Percentiles rank a stretch among this genome's conserved stretches.
Evolutionary conservation across 805 yeast species (phyloP).

Genomic region (Zygotorulaspora danielsina): DNA sequence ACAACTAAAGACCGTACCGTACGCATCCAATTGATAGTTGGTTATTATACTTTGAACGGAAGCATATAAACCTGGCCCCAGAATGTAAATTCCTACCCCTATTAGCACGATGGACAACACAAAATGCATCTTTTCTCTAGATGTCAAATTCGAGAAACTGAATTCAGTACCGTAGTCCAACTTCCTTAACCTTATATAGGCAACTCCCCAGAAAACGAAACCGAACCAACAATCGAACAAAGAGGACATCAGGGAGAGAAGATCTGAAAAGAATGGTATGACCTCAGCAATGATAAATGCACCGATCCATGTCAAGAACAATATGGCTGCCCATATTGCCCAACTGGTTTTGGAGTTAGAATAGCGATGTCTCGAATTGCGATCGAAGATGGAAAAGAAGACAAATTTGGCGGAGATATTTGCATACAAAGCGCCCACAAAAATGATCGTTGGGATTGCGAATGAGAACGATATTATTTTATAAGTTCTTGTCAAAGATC

Average conservation of each 20-base stretch:
- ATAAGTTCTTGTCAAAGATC: conserved; percentile 44
- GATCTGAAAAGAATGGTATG: conserved; percentile 59
- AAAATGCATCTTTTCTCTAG: conserved; percentile 38
- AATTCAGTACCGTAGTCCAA: conserved; percentile 33
- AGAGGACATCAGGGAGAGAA: conserved; percentile 55
- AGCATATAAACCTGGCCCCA: conserved; percentile 59
- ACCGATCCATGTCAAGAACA: conserved; percentile 44
- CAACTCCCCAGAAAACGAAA: conserved; percentile 59
- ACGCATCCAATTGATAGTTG: conserved; percentile 45
- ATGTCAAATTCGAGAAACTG: conserved; percentile 26
- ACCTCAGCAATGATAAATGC: conserved; percentile 61
- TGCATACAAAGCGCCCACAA: conserved; percentile 52
- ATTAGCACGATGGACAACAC: conserved; percentile 39
- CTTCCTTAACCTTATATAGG: conserved; percentile 45
- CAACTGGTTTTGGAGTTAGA: conserved; percentile 51
- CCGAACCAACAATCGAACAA: conserved; percentile 66
- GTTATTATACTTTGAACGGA: conserved; percentile 51
- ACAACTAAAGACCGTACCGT: conserved; percentile 52
- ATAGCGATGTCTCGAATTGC: conserved; percentile 42
- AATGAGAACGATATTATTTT: conserved; percentile 57
- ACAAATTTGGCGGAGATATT: conserved; percentile 52
- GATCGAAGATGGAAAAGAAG: conserved; percentile 44
- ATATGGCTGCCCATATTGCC: conserved; percentile 47
- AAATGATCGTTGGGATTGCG: conserved; percentile 55
- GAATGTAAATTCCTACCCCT: conserved; percentile 46